These are phyloP conservation scores for Globisporangium spinosum DNA, from an alignment of 352 stramenopile genomes.

Conservation along the genomic window DNA sequence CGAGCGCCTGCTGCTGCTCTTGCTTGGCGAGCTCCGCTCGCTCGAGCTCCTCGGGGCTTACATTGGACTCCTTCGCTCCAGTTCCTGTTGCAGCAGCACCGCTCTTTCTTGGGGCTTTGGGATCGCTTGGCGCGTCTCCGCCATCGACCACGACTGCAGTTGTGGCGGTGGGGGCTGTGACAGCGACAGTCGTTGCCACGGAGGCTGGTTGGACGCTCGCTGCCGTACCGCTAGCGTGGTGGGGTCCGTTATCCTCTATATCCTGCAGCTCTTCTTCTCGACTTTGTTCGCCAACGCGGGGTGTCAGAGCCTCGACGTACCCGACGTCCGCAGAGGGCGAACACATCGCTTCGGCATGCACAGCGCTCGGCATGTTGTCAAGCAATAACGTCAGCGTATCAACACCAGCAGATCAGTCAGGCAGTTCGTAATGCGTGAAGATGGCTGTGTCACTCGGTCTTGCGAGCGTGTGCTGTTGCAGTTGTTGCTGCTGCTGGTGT, in stretches of 20 bases:
- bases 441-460: neutral
- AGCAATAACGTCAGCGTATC: neutral
- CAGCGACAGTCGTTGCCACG: neutral
- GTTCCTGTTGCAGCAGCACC: neutral
- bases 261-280: neutral
- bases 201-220: neutral
- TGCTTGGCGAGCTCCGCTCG: neutral
- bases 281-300: neutral
- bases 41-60: constrained; percentile 4
- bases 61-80: neutral
- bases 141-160: neutral
- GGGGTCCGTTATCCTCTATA: neutral
- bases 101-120: constrained; percentile 2
- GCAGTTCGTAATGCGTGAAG: neutral
- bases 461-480: neutral
- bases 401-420: neutral
- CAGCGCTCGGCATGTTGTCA: constrained; percentile 6
- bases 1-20: constrained; percentile 7
- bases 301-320: constrained; percentile 7
- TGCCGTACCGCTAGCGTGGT: neutral
- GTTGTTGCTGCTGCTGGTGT: neutral
- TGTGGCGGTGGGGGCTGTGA: neutral
- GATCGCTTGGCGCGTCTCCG: neutral
- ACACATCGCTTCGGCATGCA: neutral
- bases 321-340: neutral